Base-by-base conservation (phyloP, 495 filamentous ascomycete genomes). In the Hypomontagnella monticulosa region DNA sequence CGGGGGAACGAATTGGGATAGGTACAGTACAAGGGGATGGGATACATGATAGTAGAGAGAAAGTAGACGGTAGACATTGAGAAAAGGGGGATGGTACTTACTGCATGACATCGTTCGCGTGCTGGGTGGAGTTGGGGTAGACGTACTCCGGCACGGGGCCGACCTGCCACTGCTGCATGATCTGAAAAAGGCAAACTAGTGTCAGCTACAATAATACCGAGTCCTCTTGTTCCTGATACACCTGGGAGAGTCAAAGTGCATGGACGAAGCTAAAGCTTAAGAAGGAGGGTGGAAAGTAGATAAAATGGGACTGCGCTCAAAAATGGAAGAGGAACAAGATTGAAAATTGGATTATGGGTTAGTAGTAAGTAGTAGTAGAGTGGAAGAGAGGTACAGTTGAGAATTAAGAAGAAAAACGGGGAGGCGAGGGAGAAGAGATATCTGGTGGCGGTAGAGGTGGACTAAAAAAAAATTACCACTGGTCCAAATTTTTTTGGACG, bases 121-220 rank as follows among this genome's bases (percentile, higher is more conserved):
- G 78, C 73, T 73, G 77, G 67, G 78, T 76, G 78, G 80, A 78
- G 78, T 73, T 78, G 61, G 69, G 69, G 75, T 80, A 80, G 46
- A 82, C 56, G 75, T 81, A 81, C 72, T 78, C 80, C 68, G 76
- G 71, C 72, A 78, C 70, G 60, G 80, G 76, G 61, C 77, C 59
- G 70, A 82, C 79, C 72, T 79, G 80, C 81, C 80, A 82, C 75
- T 81, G 76, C 76, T 83, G 77, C 81, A 83, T 83, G 72, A 66
- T 79, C 78, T 80, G 71, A 63, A 70, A 56, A 61, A 54, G 72
- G 69, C 64, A 72, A 70, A 73, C 57, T 69, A 67, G 62, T 52
- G 71, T 73, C 48, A 73, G 71, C 57, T 67, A 51, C 30, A 56
- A 50, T 36, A 59, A 67, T 59, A 68, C 58, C 42, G 59, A 68